Percentiles rank a stretch among this genome's conserved stretches.
Conservation (phyloP, 1,139 yeast genomes). For the Blastobotrys malaysiensis region DNA sequence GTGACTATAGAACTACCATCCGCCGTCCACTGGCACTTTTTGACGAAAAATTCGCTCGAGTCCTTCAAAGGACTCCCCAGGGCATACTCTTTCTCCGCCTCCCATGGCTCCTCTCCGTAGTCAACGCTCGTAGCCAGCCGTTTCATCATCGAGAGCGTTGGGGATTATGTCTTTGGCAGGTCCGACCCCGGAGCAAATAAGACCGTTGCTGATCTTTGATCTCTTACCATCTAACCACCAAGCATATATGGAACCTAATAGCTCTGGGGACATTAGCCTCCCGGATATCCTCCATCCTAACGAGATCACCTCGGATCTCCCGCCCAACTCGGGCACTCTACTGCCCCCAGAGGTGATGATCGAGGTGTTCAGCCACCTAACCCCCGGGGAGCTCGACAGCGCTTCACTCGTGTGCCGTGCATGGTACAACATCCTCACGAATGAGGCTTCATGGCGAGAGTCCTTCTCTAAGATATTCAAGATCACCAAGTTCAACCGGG, state of each 20-base stretch:
- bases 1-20: slow-evolving; percentile 32
- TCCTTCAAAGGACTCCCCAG: slow-evolving; percentile 1
- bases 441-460: slow-evolving; percentile 33
- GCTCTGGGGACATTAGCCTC: background rate
- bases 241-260: background rate
- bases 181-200: background rate
- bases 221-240: background rate
- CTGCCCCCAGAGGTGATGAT: slow-evolving; percentile 38
- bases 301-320: background rate
- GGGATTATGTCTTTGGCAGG: background rate
- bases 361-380: slow-evolving; percentile 27
- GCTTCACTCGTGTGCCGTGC: slow-evolving; percentile 30
- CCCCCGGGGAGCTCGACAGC: slow-evolving; percentile 29
- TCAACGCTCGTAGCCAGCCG: background rate
- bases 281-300: background rate
- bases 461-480: slow-evolving; percentile 23
- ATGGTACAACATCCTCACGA: slow-evolving; percentile 30
- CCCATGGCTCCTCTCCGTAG: background rate
- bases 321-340: background rate
- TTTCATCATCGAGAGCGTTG: background rate
- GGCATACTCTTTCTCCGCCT: background rate
- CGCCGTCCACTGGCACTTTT: slow-evolving; percentile 27
- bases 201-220: background rate
- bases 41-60: background rate
- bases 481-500: slow-evolving; percentile 25